These are phyloP conservation scores for Biscutella laevigata DNA, from an alignment of 441 rosid genomes.

Conservation along the genomic window DNA sequence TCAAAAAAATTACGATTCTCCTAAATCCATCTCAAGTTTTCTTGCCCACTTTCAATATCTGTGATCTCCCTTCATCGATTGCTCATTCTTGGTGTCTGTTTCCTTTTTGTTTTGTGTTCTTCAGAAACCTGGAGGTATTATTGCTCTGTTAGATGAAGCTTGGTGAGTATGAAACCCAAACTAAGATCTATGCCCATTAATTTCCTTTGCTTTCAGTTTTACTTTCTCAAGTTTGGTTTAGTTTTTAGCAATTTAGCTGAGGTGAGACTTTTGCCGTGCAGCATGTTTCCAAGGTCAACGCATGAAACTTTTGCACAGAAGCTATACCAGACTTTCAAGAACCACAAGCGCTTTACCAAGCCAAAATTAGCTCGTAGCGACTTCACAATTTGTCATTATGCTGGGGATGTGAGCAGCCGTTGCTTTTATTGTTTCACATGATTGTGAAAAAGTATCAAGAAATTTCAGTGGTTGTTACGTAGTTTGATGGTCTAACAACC, in stretches of 20 bases:
- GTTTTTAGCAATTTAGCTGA: constrained; percentile 19
- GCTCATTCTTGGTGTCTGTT: constrained; percentile 9
- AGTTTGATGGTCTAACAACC: constrained; percentile 13
- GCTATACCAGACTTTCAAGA: constrained; percentile 90
- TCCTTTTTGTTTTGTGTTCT: constrained; percentile 11
- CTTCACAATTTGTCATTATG: constrained; percentile 92
- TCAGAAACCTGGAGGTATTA: constrained; percentile 99
- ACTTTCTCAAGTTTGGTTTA: no score
- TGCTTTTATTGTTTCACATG: constrained; percentile 14
- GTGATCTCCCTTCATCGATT: constrained; percentile 11
- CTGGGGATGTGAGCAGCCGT: no score
- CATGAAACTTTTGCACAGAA: constrained; percentile 98
- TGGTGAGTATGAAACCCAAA: constrained; percentile 49
- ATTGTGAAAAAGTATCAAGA: constrained; percentile 7
- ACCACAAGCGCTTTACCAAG: constrained; percentile 85
- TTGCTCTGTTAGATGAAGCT: constrained; percentile 98
- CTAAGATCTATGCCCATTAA: no score
- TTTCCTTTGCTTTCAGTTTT: no score
- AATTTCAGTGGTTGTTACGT: constrained; percentile 4
- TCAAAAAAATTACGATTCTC: no score
- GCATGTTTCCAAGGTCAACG: constrained; percentile 99
- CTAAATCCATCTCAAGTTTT: neutral
- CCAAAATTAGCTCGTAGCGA: constrained; percentile 89
- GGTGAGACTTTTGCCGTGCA: constrained; percentile 35
- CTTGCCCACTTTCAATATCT: neutral